Conservation (phyloP, 208 protist genomes). For the Wallacemonas sp. region DNA sequence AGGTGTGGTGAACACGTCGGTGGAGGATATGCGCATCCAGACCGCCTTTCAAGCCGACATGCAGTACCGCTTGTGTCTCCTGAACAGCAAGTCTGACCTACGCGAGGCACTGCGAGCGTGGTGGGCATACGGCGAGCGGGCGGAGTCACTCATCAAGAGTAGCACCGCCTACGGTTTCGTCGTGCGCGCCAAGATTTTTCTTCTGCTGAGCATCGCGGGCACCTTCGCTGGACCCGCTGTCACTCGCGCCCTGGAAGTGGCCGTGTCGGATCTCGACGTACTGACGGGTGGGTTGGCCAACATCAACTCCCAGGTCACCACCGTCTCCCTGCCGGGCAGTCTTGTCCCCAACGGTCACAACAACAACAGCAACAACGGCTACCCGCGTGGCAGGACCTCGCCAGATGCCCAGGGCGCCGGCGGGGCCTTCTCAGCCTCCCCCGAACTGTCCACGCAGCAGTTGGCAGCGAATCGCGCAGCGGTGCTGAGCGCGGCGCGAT, state of each 20-base stretch:
- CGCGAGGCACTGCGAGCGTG: slow-evolving; percentile 37
- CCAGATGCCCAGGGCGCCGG: not conserved
- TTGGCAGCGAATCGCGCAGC: not conserved
- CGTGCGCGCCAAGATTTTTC: slow-evolving; percentile 31
- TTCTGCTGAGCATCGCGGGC: slow-evolving; percentile 32
- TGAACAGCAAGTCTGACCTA: slow-evolving; percentile 36
- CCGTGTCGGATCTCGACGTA: slow-evolving; percentile 33
- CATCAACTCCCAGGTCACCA: slow-evolving; percentile 8
- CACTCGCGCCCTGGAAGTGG: slow-evolving; percentile 31
- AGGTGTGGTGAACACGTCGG: not conserved
- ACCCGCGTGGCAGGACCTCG: not conserved
- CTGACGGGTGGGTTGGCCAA: slow-evolving; percentile 36
- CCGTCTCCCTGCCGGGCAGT: too few species aligned
- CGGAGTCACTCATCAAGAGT: slow-evolving; percentile 31
- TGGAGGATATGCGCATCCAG: slow-evolving; percentile 25
- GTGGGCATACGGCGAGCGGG: slow-evolving; percentile 38
- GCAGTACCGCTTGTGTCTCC: slow-evolving; percentile 28
- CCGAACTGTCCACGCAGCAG: not conserved
- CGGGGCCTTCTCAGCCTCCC: not conserved
- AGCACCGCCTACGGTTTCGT: slow-evolving; percentile 33
- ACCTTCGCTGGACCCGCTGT: slow-evolving; percentile 35
- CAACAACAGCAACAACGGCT: too few species aligned
- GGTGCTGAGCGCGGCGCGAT: not conserved
- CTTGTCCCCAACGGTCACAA: too few species aligned
- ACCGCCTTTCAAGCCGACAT: slow-evolving; percentile 26